These are phyloP conservation scores for Ceratocystis cubensis DNA, from an alignment of 2,329 filamentous ascomycete species.

Conservation along the genomic window DNA sequence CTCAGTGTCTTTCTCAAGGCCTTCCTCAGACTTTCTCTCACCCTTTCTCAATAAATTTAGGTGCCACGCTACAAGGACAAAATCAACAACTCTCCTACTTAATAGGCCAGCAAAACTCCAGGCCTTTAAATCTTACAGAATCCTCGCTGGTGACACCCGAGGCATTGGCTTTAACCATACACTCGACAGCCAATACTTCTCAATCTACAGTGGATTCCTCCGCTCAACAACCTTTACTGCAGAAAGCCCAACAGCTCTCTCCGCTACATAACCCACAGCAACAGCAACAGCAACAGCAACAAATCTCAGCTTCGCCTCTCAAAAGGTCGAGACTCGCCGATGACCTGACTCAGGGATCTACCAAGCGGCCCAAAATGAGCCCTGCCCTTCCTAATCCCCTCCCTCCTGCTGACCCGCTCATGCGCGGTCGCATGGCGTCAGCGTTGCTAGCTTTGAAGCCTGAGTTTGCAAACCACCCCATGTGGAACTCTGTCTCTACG, in stretches of 20 bases:
- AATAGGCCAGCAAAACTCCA: not conserved
- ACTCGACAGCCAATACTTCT: not conserved
- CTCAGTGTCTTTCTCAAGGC: not conserved
- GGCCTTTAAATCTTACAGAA: not conserved
- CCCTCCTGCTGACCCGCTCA: conserved; percentile 10
- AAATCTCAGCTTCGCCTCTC: not conserved
- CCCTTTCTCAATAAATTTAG: not conserved
- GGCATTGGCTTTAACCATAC: not conserved
- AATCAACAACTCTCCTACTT: not conserved
- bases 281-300: not conserved
- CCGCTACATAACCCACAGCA: not conserved
- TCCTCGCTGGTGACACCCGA: not conserved
- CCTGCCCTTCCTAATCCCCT: conserved; percentile 3
- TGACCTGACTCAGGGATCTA: not conserved
- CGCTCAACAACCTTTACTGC: not conserved
- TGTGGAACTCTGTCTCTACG: conserved; percentile 6
- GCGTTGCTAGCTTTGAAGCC: conserved; percentile 13
- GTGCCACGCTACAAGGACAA: not conserved
- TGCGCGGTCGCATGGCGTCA: conserved; percentile 8
- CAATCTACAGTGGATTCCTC: not conserved
- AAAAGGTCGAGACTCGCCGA: not conserved
- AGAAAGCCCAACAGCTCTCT: not conserved
- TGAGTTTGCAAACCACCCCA: conserved; percentile 11
- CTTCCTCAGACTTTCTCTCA: not conserved
- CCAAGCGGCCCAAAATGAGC: conserved; percentile 2